Evolutionary conservation across 139 green algal genomes (phyloP).

Genomic region (Chlamydomonas sp.): DNA sequence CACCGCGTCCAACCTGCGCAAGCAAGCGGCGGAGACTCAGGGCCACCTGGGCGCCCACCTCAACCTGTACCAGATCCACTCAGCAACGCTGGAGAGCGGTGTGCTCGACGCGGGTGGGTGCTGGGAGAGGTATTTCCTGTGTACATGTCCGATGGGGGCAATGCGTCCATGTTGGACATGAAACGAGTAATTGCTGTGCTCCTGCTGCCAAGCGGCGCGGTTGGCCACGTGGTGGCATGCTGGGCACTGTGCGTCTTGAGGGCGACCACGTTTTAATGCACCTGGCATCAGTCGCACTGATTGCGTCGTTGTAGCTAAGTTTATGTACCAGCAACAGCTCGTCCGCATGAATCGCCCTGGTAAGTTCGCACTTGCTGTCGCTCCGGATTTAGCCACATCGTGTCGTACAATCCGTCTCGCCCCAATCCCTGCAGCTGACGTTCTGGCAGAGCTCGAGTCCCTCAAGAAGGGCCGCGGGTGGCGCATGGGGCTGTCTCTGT

Average conservation of each 20-base stretch:
- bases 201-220: no score
- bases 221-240: no score
- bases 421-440: conserved; percentile 27
- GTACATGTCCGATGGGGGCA: not conserved
- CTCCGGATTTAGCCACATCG: no score
- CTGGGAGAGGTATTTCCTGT: not conserved
- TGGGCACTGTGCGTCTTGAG: no score
- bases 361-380: no score
- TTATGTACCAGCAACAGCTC: no score
- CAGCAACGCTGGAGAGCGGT: conserved; percentile 63
- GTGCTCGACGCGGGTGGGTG: conserved; percentile 48
- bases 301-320: no score
- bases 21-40: conserved; percentile 48
- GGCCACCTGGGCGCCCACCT: conserved; percentile 51
- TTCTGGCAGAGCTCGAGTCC: conserved; percentile 48
- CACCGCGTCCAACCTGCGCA: conserved; percentile 50
- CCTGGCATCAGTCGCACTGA: no score
- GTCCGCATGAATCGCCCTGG: no score
- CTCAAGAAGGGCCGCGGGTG: conserved; percentile 52
- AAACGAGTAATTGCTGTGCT: not conserved
- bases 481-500: conserved; percentile 61
- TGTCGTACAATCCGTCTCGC: no score
- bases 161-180: not conserved
- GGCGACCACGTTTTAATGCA: no score
- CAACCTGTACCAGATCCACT: conserved; percentile 70